phyloP scores from a whole-genome alignment of 768 basidiomycete species.

The Candolleomyces eurysporus region DNA sequence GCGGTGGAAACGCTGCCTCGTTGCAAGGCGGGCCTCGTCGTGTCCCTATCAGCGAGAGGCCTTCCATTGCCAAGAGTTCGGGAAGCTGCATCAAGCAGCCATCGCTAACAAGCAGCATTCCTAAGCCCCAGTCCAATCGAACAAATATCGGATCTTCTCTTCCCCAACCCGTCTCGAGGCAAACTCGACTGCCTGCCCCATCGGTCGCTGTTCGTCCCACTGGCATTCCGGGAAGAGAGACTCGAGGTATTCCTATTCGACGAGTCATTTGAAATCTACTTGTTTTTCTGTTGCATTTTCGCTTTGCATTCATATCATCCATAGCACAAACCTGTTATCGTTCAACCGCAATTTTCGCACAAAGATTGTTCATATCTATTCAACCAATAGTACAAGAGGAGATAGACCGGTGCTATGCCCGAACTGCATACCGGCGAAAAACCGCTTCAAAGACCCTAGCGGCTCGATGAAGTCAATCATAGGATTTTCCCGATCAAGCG shows the following conservation, averaged over 20 bases:
- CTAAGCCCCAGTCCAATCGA: background rate
- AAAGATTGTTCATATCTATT: too few species aligned
- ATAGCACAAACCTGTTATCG: background rate
- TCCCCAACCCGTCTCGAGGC: conserved; percentile 2
- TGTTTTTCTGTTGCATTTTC: background rate
- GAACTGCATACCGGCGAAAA: background rate
- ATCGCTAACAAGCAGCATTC: background rate
- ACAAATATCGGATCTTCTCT: conserved; percentile 4
- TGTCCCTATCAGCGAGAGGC: conserved; percentile 23
- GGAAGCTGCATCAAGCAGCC: background rate
- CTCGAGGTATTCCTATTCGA: conserved; percentile 2
- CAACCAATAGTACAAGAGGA: background rate
- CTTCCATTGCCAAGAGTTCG: conserved; percentile 1
- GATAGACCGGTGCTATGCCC: background rate
- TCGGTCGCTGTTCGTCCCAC: conserved; percentile 3
- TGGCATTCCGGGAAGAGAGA: background rate
- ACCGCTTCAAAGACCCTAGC: background rate
- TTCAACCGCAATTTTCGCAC: background rate
- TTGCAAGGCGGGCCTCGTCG: conserved; percentile 34
- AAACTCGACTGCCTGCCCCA: conserved; percentile 11
- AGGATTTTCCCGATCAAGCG: conserved; percentile 2
- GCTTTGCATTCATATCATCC: background rate
- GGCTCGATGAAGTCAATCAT: background rate
- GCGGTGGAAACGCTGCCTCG: conserved; percentile 12
- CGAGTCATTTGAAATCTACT: conserved; percentile 1